phyloP scores from a whole-genome alignment of 1,284 basidiomycete species.

The Xerocomus amazonicus region DNA sequence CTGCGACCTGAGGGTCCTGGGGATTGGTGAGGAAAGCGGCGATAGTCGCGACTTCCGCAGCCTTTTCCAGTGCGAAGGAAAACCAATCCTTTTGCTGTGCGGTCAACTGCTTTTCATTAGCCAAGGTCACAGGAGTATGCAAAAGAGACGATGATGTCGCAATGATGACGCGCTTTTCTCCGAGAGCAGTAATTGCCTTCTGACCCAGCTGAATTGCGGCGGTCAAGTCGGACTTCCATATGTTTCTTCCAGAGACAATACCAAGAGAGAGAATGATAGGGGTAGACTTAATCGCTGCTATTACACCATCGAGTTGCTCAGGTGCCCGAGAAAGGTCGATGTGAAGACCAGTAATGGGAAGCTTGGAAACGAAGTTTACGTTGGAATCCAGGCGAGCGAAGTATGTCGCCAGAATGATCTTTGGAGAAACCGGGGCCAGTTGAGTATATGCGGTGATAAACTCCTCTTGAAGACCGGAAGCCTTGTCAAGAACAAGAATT shows the following conservation, averaged over 20 bases:
- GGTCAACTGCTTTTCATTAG: conserved; percentile 90
- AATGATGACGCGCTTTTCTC: conserved; percentile 85
- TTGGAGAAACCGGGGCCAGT: conserved; percentile 81
- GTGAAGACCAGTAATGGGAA: conserved; percentile 94
- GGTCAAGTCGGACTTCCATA: conserved; percentile 98
- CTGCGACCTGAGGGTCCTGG: conserved; percentile 66
- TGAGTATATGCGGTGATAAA: conserved; percentile 82
- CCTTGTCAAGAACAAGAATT: conserved; percentile 89
- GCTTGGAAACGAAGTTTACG: conserved; percentile 85
- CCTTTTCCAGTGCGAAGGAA: conserved; percentile 98
- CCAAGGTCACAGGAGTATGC: conserved; percentile 96
- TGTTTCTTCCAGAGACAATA: conserved; percentile 97
- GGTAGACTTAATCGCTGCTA: conserved; percentile 83
- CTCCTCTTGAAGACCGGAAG: conserved; percentile 76
- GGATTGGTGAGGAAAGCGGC: conserved; percentile 82
- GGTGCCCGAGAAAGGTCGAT: conserved; percentile 96
- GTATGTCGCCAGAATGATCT: conserved; percentile 93
- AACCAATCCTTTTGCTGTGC: conserved; percentile 96
- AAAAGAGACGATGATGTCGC: conserved; percentile 97
- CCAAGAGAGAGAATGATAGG: conserved; percentile 88
- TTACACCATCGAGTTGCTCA: conserved; percentile 81
- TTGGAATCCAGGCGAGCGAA: conserved; percentile 96
- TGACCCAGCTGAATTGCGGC: conserved; percentile 81
- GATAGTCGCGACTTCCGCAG: conserved; percentile 85
- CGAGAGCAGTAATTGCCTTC: conserved; percentile 82